Evolutionary conservation across 2,329 filamentous ascomycete genomes (phyloP).

Genomic region (Stemphylium lycopersici): DNA sequence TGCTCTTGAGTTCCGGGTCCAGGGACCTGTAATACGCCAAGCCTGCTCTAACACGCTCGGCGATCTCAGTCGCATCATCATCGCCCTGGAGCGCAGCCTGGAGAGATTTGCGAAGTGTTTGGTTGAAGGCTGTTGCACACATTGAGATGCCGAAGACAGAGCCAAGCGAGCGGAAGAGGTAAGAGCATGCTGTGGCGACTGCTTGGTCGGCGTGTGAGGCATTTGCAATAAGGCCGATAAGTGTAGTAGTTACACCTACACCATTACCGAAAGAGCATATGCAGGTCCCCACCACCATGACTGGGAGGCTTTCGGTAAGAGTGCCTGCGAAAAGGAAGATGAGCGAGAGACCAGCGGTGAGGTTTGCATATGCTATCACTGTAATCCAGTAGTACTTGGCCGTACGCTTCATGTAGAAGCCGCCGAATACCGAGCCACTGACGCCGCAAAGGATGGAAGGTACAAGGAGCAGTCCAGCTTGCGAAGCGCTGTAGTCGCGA

Average conservation of each 20-base stretch:
- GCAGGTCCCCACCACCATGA: conserved; percentile 64
- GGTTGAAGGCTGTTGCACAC: conserved; percentile 73
- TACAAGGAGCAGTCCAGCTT: conserved; percentile 69
- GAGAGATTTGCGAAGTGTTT: conserved; percentile 66
- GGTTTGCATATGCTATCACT: conserved; percentile 59
- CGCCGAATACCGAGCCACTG: conserved; percentile 67
- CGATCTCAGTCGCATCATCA: conserved; percentile 68
- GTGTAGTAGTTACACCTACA: conserved; percentile 71
- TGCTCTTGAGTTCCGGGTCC: conserved; percentile 62
- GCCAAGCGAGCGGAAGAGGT: conserved; percentile 78
- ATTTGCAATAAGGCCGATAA: conserved; percentile 75
- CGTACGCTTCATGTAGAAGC: conserved; percentile 71
- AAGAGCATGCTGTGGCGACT: conserved; percentile 77
- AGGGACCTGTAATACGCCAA: conserved; percentile 71
- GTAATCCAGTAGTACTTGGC: conserved; percentile 76
- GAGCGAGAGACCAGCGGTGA: conserved; percentile 61
- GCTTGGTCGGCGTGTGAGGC: conserved; percentile 71
- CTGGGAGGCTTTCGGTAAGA: conserved; percentile 55
- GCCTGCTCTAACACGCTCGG: conserved; percentile 71
- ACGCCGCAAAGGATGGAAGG: conserved; percentile 70
- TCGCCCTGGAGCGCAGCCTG: conserved; percentile 60
- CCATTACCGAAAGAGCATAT: conserved; percentile 62
- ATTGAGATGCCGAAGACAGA: conserved; percentile 71
- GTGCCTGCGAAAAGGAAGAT: conserved; percentile 65
- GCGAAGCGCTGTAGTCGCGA: conserved; percentile 66